These are phyloP conservation scores for Cryptococcus sp. DNA, from an alignment of 1,284 basidiomycete genomes.

Conservation along the genomic window DNA sequence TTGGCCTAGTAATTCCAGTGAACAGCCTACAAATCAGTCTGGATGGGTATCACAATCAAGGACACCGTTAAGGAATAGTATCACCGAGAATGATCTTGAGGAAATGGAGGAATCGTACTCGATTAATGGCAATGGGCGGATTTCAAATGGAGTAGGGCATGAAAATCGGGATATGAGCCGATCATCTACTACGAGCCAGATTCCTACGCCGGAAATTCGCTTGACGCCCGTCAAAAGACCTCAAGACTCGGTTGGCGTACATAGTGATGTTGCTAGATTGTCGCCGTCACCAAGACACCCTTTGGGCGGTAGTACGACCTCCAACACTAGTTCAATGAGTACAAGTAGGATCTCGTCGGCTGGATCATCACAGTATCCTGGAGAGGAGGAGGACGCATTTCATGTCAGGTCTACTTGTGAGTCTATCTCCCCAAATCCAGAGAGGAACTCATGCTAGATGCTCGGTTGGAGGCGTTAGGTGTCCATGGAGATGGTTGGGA, in stretches of 20 bases:
- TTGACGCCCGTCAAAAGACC: too few species aligned
- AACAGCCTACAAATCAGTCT: conserved; percentile 4
- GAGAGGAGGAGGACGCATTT: conserved; percentile 77
- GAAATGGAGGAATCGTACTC: not conserved
- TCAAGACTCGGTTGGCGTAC: too few species aligned
- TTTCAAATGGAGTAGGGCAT: not conserved
- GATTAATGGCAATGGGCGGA: not conserved
- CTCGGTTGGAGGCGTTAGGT: conserved; percentile 72
- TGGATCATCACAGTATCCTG: conserved; percentile 39
- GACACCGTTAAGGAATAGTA: not conserved
- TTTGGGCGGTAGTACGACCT: not conserved
- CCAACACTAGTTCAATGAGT: not conserved
- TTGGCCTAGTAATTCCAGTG: conserved; percentile 12
- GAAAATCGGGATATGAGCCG: too few species aligned
- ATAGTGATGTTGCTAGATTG: too few species aligned
- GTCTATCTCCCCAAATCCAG: conserved; percentile 5
- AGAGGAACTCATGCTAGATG: conserved; percentile 51
- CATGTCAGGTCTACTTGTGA: conserved; percentile 74
- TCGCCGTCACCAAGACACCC: too few species aligned
- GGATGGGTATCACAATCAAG: too few species aligned
- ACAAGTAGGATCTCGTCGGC: conserved; percentile 22
- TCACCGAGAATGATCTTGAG: not conserved
- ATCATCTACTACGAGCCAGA: too few species aligned
- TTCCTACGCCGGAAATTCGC: too few species aligned
- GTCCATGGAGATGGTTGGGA: conserved; percentile 88